Percentiles rank a stretch among this genome's conserved stretches.
phyloP scores from a whole-genome alignment of 2,329 filamentous ascomycete species.

The Venturia oleaginea region DNA sequence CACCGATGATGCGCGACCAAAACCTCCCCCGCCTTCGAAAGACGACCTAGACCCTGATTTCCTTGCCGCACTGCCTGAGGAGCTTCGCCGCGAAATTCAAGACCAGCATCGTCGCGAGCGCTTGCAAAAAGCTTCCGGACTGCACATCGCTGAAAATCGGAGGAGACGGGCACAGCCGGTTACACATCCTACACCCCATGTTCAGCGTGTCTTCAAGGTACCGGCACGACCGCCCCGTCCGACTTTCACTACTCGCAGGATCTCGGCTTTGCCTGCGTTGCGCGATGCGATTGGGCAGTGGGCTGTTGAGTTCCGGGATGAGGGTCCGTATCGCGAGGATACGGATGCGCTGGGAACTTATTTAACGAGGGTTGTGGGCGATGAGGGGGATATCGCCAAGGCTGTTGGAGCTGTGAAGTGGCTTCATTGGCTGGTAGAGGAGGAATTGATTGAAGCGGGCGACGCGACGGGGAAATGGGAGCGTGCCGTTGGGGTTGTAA shows the following conservation, averaged over 20 bases:
- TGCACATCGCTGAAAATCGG: conserved; percentile 22
- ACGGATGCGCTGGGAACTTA: conserved; percentile 67
- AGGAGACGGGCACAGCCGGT: background rate
- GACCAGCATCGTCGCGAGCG: conserved; percentile 58
- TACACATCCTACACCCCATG: background rate
- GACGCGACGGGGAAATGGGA: conserved; percentile 12
- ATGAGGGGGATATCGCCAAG: conserved; percentile 73
- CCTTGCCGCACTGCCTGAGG: conserved; percentile 72
- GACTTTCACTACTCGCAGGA: conserved; percentile 52
- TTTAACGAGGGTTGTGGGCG: conserved; percentile 58
- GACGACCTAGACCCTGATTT: conserved; percentile 47
- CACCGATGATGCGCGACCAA: conserved; percentile 22
- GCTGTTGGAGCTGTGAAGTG: conserved; percentile 61
- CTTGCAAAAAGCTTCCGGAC: conserved; percentile 39
- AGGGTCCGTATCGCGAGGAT: conserved; percentile 73
- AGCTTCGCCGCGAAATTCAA: conserved; percentile 69
- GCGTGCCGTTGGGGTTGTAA: background rate
- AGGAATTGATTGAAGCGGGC: conserved; percentile 18
- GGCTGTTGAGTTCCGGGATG: conserved; percentile 60
- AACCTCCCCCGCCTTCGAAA: conserved; percentile 15
- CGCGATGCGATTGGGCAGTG: conserved; percentile 67
- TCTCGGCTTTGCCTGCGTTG: conserved; percentile 53
- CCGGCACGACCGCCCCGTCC: conserved; percentile 45
- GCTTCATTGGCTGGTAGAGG: conserved; percentile 37
- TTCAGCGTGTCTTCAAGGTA: conserved; percentile 31